phyloP scores from a whole-genome alignment of 106 monocot genomes.

The Chionographis japonica region DNA sequence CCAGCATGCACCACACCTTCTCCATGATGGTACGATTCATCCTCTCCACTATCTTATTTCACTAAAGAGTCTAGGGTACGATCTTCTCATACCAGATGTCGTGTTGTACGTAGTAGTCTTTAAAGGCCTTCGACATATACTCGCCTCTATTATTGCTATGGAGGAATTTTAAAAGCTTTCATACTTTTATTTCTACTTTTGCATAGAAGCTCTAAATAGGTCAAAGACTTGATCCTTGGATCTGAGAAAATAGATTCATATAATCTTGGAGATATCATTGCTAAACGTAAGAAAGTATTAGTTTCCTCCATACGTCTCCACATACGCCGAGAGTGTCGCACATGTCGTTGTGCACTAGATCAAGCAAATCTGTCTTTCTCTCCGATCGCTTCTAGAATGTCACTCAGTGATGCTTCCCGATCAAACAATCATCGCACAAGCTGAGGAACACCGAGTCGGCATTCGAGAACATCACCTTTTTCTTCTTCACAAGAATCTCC shows the following conservation, averaged over 20 bases:
- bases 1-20: not conserved
- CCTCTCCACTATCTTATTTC: not conserved
- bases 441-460: too few relatives aligned
- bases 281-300: not conserved
- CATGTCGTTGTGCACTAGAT: not conserved
- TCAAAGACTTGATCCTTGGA: constrained; percentile 1
- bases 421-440: too few relatives aligned
- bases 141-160: not conserved
- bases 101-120: not conserved
- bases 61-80: not conserved
- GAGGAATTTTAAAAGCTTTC: not conserved
- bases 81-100: constrained; percentile 3
- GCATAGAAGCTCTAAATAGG: not conserved
- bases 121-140: not conserved
- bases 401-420: not conserved
- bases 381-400: too few relatives aligned
- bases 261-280: not conserved
- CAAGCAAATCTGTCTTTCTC: not conserved
- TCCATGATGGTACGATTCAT: constrained; percentile 1
- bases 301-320: not conserved
- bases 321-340: not conserved
- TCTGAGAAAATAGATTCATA: not conserved
- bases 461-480: not conserved
- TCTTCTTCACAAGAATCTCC: not conserved
- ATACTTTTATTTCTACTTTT: not conserved